Evolutionary conservation across 208 protist species (phyloP), one percentile per base, ranked within the genome.

Genomic region (Sergeia podlipaevii): DNA sequence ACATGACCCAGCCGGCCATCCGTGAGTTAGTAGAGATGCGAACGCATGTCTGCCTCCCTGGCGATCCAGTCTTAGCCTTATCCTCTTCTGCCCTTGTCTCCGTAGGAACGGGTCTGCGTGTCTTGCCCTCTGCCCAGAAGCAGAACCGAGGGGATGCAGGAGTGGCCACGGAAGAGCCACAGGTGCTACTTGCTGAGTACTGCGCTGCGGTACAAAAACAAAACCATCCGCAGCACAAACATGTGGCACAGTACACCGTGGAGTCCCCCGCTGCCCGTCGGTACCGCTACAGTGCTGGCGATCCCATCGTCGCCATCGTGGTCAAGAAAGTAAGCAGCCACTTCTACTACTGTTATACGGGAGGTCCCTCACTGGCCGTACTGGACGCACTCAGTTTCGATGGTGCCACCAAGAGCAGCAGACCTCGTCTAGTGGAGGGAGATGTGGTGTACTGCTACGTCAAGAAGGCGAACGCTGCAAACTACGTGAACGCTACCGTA

Each of bases 371-470:
- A 3, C 46, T 78, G 3, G 84, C 74, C 18, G 68, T 80, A 42
- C 69, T 95, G 23, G 82, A 90, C 51, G 77, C 73, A 5, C 44
- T 91, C 4, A 72, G 70, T 46, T 95, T 95, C 44, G 88, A 95
- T 41, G 88, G 88, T 20, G 88, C 88, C 11, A 93, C 81, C 2
- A 92, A 92, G 56, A 57, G 73, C 6, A 92, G 70, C 48, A 68
- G 72, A 0, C 88, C 88, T n/a, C 73, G 83, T 0, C 57, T 92
- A 3, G 43, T 51, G 32, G 83, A 90, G 37, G 88, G 88, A 0
- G 81, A 90, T 46, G 54, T 88, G 5, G 64, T 95, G 10, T 92
- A 92, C 71, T 72, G 72, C 30, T 75, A 83, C 61, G 80, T 95
- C 44, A 74, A 72, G 64, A 62, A 65, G n/a, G 51, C 32, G 18